These are phyloP conservation scores for Serendipita sp. DNA, from an alignment of 768 basidiomycete species.

Conservation along the genomic window DNA sequence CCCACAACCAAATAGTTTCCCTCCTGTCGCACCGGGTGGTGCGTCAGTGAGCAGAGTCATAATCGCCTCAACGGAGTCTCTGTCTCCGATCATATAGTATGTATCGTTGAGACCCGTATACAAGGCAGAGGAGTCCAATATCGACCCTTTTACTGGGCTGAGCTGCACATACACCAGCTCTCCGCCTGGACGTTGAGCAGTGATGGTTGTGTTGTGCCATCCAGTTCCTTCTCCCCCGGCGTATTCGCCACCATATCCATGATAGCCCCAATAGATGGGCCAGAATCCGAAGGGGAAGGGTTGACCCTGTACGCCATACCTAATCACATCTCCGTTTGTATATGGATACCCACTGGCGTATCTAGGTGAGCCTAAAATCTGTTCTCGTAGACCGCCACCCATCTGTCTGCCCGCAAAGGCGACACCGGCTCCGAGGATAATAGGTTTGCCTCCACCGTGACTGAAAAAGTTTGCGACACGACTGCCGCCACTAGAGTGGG, in stretches of 20 bases:
- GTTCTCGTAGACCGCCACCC: slow-evolving; percentile 36
- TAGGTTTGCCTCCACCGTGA: slow-evolving; percentile 18
- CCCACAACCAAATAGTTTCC: background rate
- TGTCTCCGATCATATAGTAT: background rate
- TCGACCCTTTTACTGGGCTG: background rate
- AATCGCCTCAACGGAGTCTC: background rate
- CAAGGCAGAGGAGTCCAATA: background rate
- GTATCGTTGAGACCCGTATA: background rate
- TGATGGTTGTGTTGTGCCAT: background rate
- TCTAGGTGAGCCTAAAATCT: slow-evolving; percentile 32
- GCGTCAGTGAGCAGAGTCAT: background rate
- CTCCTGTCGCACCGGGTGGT: background rate
- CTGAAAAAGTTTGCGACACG: slow-evolving; percentile 18
- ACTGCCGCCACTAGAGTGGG: background rate
- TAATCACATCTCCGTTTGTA: background rate
- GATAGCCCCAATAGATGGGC: background rate
- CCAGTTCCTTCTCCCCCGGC: background rate
- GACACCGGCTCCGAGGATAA: slow-evolving; percentile 29
- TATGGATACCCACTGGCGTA: slow-evolving; percentile 45
- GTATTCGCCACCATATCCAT: background rate
- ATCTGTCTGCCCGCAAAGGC: slow-evolving; percentile 23
- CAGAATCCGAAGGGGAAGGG: background rate
- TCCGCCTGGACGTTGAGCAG: background rate
- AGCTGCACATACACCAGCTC: background rate
- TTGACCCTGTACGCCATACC: background rate